phyloP scores from a whole-genome alignment of 208 protist genomes.

The Leishmania turanica region DNA sequence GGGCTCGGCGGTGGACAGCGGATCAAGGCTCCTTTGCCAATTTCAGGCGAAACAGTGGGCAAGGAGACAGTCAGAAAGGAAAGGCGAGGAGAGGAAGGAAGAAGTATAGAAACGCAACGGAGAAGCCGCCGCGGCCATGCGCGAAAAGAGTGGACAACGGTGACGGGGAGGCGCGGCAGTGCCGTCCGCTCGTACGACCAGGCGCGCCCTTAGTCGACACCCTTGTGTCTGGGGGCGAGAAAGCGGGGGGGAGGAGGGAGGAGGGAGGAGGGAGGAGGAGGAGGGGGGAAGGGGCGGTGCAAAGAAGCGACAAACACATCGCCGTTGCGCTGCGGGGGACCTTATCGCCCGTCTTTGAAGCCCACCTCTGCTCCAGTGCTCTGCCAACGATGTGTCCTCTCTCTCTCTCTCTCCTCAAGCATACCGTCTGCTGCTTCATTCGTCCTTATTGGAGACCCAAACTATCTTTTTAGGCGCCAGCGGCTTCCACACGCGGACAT shows the following conservation, averaged over 20 bases:
- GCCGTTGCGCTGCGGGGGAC: neutral
- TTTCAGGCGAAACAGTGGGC: too few relatives aligned
- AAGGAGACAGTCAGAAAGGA: neutral
- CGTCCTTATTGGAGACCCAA: neutral
- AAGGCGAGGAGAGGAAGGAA: neutral
- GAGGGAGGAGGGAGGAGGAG: neutral
- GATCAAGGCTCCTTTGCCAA: neutral
- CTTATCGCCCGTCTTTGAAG: neutral
- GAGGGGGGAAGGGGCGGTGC: neutral
- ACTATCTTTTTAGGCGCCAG: neutral
- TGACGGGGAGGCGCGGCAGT: neutral
- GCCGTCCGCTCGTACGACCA: neutral
- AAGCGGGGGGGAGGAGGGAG: neutral
- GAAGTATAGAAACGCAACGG: neutral
- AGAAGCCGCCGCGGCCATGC: neutral
- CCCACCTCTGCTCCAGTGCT: neutral
- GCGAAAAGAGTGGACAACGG: neutral
- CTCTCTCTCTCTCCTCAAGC: neutral
- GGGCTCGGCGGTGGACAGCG: constrained; percentile 2
- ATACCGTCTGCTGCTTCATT: neutral
- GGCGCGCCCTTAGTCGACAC: neutral
- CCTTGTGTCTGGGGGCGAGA: neutral
- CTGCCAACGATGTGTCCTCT: neutral
- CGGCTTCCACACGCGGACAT: neutral
- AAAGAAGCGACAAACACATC: neutral